Percentiles rank a stretch among this genome's conserved stretches.
Evolutionary conservation across 257 asterid genomes (phyloP).

Genomic region (Gynochthodes officinalis): DNA sequence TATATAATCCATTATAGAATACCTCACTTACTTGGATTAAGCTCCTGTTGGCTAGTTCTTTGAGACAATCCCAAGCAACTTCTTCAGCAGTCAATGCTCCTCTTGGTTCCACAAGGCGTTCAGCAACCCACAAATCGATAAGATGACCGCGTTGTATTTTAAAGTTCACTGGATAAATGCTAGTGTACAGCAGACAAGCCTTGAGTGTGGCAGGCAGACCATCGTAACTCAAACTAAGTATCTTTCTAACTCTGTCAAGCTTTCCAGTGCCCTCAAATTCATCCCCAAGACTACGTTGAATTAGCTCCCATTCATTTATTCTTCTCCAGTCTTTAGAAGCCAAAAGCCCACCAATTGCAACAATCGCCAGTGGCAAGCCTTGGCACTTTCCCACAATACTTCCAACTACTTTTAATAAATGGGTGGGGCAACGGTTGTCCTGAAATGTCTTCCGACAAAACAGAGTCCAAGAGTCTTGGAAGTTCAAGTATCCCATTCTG

Average conservation of each 20-base stretch:
- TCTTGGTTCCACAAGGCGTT: neutral
- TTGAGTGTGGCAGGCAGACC: constrained; percentile 20
- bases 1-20: neutral
- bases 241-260: constrained; percentile 13
- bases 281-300: neutral
- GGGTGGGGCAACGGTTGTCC: neutral
- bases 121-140: neutral
- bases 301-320: constrained; percentile 16
- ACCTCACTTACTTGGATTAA: constrained; percentile 15
- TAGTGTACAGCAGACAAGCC: constrained; percentile 16
- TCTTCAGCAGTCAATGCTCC: neutral
- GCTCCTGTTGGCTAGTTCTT: constrained; percentile 26
- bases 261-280: constrained; percentile 11
- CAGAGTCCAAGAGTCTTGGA: constrained; percentile 2
- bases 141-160: neutral
- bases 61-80: constrained; percentile 3
- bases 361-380: constrained; percentile 22
- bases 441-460: constrained; percentile 1
- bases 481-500: neutral
- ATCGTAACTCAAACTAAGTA: constrained; percentile 21
- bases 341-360: constrained; percentile 21
- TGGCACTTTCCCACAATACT: neutral
- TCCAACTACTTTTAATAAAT: neutral
- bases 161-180: neutral
- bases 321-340: constrained; percentile 14